A percentile compares a stretch with the other conserved stretches of the same genome.
phyloP scores from a whole-genome alignment of 2,329 filamentous ascomycete species.

The Xylaria sp. region DNA sequence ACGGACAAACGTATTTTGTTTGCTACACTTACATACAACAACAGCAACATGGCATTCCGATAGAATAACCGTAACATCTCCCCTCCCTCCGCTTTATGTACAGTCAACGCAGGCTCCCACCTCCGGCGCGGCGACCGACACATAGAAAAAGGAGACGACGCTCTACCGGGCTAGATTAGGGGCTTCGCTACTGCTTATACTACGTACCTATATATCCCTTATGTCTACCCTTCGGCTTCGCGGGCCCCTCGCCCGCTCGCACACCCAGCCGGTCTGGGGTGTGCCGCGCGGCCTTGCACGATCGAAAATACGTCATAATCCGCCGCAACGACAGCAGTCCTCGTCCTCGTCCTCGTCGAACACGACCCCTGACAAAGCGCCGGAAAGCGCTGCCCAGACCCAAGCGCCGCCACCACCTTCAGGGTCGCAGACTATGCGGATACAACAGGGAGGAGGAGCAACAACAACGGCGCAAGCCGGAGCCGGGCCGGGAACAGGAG shows the following conservation, averaged over 20 bases:
- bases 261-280: conserved; percentile 24
- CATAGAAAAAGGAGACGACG: not conserved
- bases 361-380: not conserved
- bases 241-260: conserved; percentile 38
- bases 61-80: not conserved
- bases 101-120: not conserved
- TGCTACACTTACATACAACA: not conserved
- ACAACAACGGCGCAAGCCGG: conserved; percentile 28
- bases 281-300: conserved; percentile 32
- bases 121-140: not conserved
- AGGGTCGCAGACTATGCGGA: not conserved
- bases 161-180: not conserved
- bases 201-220: not conserved
- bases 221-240: conserved; percentile 38
- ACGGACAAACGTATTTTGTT: not conserved
- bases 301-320: conserved; percentile 26
- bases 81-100: not conserved
- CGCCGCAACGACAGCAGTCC: conserved; percentile 43
- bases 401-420: conserved; percentile 19
- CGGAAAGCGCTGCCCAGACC: conserved; percentile 16
- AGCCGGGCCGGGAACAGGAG: not conserved
- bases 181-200: not conserved
- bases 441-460: conserved; percentile 2
- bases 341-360: conserved; percentile 12
- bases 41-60: conserved; percentile 3